phyloP scores from a whole-genome alignment of 2,329 filamentous ascomycete genomes.

The Dothidotthia symphoricarpi region DNA sequence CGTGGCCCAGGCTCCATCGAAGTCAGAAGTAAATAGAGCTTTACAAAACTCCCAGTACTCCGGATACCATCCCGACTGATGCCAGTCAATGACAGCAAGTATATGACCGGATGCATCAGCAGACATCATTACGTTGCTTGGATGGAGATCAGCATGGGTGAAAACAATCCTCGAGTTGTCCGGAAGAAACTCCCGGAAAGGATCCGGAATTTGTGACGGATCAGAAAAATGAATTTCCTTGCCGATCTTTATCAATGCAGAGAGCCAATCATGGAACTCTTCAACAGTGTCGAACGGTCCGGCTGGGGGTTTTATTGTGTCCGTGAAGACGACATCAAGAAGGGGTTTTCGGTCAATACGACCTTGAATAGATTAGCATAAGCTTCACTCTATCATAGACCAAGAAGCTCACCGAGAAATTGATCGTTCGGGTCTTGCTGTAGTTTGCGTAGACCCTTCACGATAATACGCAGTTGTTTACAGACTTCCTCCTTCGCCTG shows the following conservation, averaged over 20 bases:
- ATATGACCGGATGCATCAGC: conserved; percentile 36
- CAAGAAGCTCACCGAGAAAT: conserved; percentile 1
- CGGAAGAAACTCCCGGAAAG: conserved; percentile 23
- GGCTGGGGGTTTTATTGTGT: conserved; percentile 12
- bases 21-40: conserved; percentile 4
- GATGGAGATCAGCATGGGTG: conserved; percentile 89
- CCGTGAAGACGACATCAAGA: conserved; percentile 6
- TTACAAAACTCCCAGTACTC: conserved; percentile 9
- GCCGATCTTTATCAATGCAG: conserved; percentile 11
- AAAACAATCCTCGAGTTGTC: conserved; percentile 52
- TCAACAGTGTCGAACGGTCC: conserved; percentile 28
- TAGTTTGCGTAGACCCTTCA: conserved; percentile 9
- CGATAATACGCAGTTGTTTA: conserved; percentile 13
- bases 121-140: conserved; percentile 91
- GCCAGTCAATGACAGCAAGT: conserved; percentile 35
- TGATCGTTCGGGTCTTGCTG: conserved; percentile 4
- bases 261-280: conserved; percentile 34
- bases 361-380: conserved; percentile 12
- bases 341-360: conserved; percentile 14
- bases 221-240: conserved; percentile 6
- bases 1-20: conserved; percentile 2
- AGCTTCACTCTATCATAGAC: conserved; percentile 2
- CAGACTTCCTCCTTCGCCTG: conserved; percentile 2
- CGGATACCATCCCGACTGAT: conserved; percentile 35
- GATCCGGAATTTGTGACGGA: conserved; percentile 1